These are phyloP conservation scores for Venturia carpophila DNA, from an alignment of 2,329 filamentous ascomycete species.

Conservation along the genomic window DNA sequence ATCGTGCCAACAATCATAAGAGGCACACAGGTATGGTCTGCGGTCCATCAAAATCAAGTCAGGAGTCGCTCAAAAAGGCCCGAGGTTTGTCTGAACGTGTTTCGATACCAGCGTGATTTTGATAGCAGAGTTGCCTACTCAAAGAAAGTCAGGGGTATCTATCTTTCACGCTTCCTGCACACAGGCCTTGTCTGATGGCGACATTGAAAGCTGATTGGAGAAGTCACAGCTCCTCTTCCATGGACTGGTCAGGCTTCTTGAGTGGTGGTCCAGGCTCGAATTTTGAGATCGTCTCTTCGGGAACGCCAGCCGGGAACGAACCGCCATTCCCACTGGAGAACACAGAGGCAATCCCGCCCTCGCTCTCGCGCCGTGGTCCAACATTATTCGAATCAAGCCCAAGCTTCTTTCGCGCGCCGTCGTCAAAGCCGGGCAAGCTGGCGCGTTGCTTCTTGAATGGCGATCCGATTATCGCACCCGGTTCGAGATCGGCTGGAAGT, in stretches of 20 bases:
- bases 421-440: constrained; percentile 46
- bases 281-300: background rate
- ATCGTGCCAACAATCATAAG: background rate
- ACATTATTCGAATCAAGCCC: constrained; percentile 23
- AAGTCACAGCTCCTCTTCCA: constrained; percentile 36
- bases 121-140: background rate
- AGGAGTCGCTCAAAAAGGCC: background rate
- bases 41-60: background rate
- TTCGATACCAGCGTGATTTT: background rate
- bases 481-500: constrained; percentile 24
- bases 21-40: background rate
- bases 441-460: constrained; percentile 70
- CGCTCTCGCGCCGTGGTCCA: constrained; percentile 24
- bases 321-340: constrained; percentile 29
- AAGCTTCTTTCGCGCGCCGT: constrained; percentile 33
- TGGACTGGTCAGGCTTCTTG: constrained; percentile 22
- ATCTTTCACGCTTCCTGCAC: background rate
- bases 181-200: background rate
- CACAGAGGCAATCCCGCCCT: constrained; percentile 27
- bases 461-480: constrained; percentile 48
- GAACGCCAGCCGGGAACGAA: constrained; percentile 21
- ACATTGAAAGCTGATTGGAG: background rate
- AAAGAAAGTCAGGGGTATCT: background rate
- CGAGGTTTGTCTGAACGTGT: background rate
- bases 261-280: constrained; percentile 20